These are phyloP conservation scores for Epichloe amarillans DNA, from an alignment of 2,329 filamentous ascomycete genomes.

Conservation along the genomic window DNA sequence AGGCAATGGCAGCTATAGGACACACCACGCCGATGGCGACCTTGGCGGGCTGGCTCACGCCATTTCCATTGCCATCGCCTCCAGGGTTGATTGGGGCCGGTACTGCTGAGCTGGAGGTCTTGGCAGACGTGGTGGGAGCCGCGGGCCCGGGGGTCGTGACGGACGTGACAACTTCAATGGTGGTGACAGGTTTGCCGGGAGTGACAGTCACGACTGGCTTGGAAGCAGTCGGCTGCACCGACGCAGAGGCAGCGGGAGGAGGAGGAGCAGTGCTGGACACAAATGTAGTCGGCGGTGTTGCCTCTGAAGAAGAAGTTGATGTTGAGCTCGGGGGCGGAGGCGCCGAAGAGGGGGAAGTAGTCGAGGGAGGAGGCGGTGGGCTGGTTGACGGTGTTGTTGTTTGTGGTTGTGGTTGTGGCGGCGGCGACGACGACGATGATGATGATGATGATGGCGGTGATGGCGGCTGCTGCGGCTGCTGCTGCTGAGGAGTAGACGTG, in stretches of 20 bases:
- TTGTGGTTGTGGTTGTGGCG: background rate
- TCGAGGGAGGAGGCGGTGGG: background rate
- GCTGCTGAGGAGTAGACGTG: background rate
- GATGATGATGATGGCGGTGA: background rate
- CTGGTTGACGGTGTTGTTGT: background rate
- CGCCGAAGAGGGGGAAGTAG: background rate
- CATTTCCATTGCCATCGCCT: slow-evolving; percentile 21
- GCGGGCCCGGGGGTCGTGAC: slow-evolving; percentile 12
- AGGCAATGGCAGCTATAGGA: slow-evolving; percentile 74
- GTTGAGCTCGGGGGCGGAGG: background rate
- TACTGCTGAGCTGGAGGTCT: slow-evolving; percentile 12
- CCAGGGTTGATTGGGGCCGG: slow-evolving; percentile 17
- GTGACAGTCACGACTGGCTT: slow-evolving; percentile 15
- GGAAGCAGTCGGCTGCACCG: slow-evolving; percentile 7
- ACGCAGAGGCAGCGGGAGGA: slow-evolving; percentile 7
- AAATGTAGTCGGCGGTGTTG: slow-evolving; percentile 7
- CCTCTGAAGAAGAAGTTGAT: background rate
- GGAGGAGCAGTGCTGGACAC: slow-evolving; percentile 1
- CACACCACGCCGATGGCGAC: slow-evolving; percentile 92
- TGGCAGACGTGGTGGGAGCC: background rate
- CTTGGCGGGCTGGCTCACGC: slow-evolving; percentile 49
- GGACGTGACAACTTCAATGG: slow-evolving; percentile 15
- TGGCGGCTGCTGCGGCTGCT: background rate
- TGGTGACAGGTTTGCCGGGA: slow-evolving; percentile 7
- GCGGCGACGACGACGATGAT: background rate